These are phyloP conservation scores for Trichosporon sp. DNA, from an alignment of 1,284 basidiomycete species.

Conservation along the genomic window DNA sequence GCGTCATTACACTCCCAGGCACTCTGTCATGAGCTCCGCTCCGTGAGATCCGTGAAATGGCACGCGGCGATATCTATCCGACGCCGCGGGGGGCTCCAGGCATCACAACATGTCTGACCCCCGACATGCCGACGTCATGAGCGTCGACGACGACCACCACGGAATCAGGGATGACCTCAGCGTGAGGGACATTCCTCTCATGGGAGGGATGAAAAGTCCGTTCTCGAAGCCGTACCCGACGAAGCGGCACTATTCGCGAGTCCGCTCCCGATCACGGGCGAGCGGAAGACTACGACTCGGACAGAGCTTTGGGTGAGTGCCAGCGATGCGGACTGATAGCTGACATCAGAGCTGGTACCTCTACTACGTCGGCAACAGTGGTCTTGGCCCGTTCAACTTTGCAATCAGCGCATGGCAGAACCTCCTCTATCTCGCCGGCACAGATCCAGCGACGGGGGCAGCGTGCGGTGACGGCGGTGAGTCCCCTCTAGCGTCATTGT, in stretches of 20 bases:
- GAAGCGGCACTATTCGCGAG: conserved; percentile 48
- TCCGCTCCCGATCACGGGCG: conserved; percentile 47
- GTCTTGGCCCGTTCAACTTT: conserved; percentile 54
- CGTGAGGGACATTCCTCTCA: background rate
- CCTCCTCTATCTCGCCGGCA: conserved; percentile 48
- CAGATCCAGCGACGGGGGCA: conserved; percentile 47
- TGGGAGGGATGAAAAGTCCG: background rate
- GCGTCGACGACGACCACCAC: conserved; percentile 39
- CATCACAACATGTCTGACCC: conserved; percentile 8
- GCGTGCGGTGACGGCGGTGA: conserved; percentile 36
- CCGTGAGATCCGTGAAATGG: background rate
- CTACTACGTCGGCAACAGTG: conserved; percentile 53
- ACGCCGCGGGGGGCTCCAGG: background rate
- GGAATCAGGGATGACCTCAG: background rate
- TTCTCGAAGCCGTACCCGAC: conserved; percentile 28
- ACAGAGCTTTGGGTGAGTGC: conserved; percentile 46
- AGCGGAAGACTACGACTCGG: conserved; percentile 46
- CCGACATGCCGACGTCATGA: background rate
- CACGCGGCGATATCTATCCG: background rate
- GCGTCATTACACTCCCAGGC: conserved; percentile 12
- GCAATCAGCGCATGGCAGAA: conserved; percentile 54
- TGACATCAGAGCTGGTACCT: conserved; percentile 46
- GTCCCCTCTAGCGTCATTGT: background rate
- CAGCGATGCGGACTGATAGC: background rate
- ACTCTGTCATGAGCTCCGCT: background rate